Evolutionary conservation across 164 flowering plant genomes (phyloP).

Genomic region (Magnolia kwangsiensis): DNA sequence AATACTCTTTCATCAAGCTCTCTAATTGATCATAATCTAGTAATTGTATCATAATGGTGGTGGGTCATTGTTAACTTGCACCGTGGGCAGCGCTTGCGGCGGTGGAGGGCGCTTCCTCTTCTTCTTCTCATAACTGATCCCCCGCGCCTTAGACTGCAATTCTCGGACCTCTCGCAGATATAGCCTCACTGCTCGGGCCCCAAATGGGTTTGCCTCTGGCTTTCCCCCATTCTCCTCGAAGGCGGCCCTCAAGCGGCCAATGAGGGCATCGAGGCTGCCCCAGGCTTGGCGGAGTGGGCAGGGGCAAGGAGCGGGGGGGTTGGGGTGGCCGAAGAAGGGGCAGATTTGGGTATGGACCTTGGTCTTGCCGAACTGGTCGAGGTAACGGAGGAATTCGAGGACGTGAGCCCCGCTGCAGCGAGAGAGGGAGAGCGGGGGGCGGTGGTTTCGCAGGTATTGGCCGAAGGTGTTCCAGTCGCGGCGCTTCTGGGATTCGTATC

Average conservation of each 20-base stretch:
- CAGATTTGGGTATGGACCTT: constrained; percentile 71
- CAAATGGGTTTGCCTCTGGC: constrained; percentile 79
- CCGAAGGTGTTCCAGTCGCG: constrained; percentile 85
- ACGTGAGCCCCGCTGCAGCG: constrained; percentile 85
- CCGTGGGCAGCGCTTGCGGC: constrained; percentile 16
- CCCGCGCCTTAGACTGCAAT: constrained; percentile 71
- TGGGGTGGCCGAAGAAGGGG: constrained; percentile 77
- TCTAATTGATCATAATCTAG: background rate
- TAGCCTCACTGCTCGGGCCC: constrained; percentile 70
- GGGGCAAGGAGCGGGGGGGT: constrained; percentile 76
- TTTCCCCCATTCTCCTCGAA: constrained; percentile 78
- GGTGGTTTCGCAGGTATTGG: constrained; percentile 73
- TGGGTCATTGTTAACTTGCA: constrained; percentile 2
- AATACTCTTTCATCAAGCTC: background rate
- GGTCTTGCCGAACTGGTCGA: constrained; percentile 82
- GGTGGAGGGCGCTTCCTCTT: constrained; percentile 54
- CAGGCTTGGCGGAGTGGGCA: constrained; percentile 89
- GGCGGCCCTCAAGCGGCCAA: constrained; percentile 81
- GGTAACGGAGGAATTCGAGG: constrained; percentile 71
- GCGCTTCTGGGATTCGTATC: constrained; percentile 74
- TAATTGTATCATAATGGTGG: background rate
- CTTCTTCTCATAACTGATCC: constrained; percentile 83
- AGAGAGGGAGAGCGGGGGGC: constrained; percentile 70
- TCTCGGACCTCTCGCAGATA: constrained; percentile 74
- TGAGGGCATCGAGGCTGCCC: constrained; percentile 85